Evolutionary conservation across 345 rosid species (phyloP).

Genomic region (Salix dunnii): DNA sequence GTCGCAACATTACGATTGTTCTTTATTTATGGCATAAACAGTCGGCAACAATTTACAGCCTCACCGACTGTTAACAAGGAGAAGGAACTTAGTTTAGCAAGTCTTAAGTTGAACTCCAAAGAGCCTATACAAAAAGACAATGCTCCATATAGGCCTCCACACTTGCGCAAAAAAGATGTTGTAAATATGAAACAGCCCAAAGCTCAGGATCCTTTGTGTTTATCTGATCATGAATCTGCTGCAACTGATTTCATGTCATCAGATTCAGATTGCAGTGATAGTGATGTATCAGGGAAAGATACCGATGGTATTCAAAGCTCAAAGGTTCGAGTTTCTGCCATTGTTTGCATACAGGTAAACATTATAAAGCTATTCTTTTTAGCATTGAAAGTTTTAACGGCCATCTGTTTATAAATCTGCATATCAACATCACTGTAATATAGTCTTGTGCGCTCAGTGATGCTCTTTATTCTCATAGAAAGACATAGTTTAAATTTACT

Average conservation of each 20-base stretch:
- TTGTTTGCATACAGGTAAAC: slow-evolving; percentile 73
- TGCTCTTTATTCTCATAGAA: not conserved
- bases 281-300: slow-evolving; percentile 56
- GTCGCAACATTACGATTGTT: slow-evolving; percentile 70
- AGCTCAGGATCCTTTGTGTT: slow-evolving; percentile 35
- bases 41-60: slow-evolving; percentile 32
- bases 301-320: slow-evolving; percentile 45
- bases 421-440: not conserved
- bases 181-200: slow-evolving; percentile 34
- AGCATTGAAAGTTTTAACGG: not conserved
- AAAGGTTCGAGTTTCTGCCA: slow-evolving; percentile 78
- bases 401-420: not conserved
- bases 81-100: slow-evolving; percentile 33
- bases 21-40: slow-evolving; percentile 63
- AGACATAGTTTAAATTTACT: not conserved
- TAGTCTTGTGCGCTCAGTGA: not conserved
- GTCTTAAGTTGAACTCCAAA: slow-evolving; percentile 36
- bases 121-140: slow-evolving; percentile 32
- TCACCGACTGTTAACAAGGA: slow-evolving; percentile 37
- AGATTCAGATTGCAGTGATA: slow-evolving; percentile 90
- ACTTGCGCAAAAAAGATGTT: slow-evolving; percentile 67
- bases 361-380: slow-evolving; percentile 3
- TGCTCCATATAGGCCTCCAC: slow-evolving; percentile 86
- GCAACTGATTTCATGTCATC: slow-evolving; percentile 52
- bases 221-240: slow-evolving; percentile 46